phyloP scores from a whole-genome alignment of 805 yeast species.

The Candida schatavii region DNA sequence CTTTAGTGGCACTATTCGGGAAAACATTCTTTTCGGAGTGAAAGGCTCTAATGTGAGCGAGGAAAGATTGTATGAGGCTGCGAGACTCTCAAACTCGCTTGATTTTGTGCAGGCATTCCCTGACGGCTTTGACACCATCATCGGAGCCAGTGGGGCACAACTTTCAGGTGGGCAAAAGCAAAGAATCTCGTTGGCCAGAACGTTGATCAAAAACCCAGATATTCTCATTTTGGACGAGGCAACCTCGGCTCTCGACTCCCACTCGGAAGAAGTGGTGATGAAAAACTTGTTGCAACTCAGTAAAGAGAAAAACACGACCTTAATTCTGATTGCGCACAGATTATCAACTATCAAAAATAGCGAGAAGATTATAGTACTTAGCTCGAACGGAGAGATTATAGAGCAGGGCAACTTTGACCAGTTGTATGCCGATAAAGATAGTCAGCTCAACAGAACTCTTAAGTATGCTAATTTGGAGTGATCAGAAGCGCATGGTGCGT shows the following conservation, averaged over 20 bases:
- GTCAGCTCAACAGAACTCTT: conserved; percentile 36
- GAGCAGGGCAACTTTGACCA: conserved; percentile 47
- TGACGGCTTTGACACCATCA: conserved; percentile 72
- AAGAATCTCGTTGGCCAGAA: conserved; percentile 86
- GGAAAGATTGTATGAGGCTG: conserved; percentile 59
- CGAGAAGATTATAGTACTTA: conserved; percentile 73
- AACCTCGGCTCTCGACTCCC: conserved; percentile 88
- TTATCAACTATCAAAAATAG: conserved; percentile 83
- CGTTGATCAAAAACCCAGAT: conserved; percentile 73
- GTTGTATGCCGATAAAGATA: conserved; percentile 24
- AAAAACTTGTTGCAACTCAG: conserved; percentile 60
- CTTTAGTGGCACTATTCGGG: conserved; percentile 81
- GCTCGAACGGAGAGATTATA: conserved; percentile 55
- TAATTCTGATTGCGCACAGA: conserved; percentile 89
- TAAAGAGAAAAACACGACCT: conserved; percentile 55
- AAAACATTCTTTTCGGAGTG: conserved; percentile 77
- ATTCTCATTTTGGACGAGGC: conserved; percentile 90
- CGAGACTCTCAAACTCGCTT: conserved; percentile 69
- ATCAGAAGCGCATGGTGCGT: no score
- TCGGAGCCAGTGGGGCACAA: conserved; percentile 76
- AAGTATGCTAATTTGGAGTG: conserved; percentile 20
- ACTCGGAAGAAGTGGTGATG: conserved; percentile 82
- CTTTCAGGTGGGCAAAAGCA: conserved; percentile 95
- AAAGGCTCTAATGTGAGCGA: conserved; percentile 51
- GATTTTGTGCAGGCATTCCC: conserved; percentile 74